A percentile compares a stretch with the other conserved stretches of the same genome.
phyloP scores from a whole-genome alignment of 2,329 filamentous ascomycete species.

The Fusarium ambrosium region DNA sequence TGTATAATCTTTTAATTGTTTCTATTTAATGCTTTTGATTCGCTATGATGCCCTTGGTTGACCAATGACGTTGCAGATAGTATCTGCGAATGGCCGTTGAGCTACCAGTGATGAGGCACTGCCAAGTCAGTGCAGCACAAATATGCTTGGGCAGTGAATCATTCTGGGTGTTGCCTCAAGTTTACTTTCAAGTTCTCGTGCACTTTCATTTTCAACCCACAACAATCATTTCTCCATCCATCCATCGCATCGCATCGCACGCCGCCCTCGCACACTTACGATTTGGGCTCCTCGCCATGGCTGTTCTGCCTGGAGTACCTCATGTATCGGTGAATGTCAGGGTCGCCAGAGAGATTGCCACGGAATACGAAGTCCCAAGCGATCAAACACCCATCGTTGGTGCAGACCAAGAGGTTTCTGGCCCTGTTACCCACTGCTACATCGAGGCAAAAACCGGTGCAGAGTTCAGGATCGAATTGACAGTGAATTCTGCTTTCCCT shows the following conservation, averaged over 20 bases:
- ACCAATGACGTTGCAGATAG: neutral
- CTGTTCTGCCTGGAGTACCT: neutral
- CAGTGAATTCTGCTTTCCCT: neutral
- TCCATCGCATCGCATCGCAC: neutral
- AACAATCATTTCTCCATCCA: neutral
- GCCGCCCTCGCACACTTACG: neutral
- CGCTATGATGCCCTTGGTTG: neutral
- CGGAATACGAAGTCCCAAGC: constrained; percentile 35
- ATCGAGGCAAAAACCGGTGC: constrained; percentile 43
- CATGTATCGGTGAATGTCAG: neutral
- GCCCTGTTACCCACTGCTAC: constrained; percentile 25
- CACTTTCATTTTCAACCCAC: neutral
- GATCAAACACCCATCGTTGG: neutral
- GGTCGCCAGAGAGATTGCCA: constrained; percentile 27
- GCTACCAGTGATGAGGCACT: neutral
- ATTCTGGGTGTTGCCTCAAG: neutral
- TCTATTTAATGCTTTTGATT: neutral
- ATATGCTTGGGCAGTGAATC: neutral
- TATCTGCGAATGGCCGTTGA: neutral
- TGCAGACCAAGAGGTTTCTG: neutral
- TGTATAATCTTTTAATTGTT: neutral
- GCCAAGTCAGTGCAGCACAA: neutral
- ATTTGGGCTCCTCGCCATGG: neutral
- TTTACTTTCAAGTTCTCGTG: neutral
- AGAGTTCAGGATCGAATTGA: constrained; percentile 30